Conservation (phyloP, 176 grass and related monocot genomes). For the Oryza coarctata region DNA sequence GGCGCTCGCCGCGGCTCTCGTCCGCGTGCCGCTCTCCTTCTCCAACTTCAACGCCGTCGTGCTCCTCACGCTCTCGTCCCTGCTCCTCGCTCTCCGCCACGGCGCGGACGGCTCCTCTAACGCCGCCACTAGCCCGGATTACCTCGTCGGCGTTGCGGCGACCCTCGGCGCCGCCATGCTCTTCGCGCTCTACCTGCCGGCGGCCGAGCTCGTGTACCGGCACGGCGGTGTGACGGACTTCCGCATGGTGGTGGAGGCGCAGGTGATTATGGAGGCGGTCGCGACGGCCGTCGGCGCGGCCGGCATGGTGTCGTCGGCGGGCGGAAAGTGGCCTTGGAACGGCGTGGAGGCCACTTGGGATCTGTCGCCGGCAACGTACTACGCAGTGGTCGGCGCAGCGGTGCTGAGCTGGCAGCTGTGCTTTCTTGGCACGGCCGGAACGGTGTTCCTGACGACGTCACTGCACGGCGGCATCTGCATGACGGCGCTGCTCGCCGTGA, state of each 20-base stretch:
- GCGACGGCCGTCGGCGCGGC: slow-evolving; percentile 32
- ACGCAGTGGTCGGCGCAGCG: slow-evolving; percentile 41
- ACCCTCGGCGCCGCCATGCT: slow-evolving; percentile 40
- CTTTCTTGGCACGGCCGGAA: slow-evolving; percentile 62
- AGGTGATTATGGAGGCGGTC: slow-evolving; percentile 49
- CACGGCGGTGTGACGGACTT: slow-evolving; percentile 24
- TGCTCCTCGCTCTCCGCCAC: slow-evolving; percentile 27
- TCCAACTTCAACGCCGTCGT: slow-evolving; percentile 45
- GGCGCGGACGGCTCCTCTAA: neutral
- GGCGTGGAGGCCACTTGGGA: slow-evolving; percentile 42
- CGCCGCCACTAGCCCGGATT: slow-evolving; percentile 11
- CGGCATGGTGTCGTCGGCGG: slow-evolving; percentile 14
- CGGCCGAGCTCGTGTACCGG: slow-evolving; percentile 47
- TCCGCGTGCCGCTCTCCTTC: slow-evolving; percentile 31
- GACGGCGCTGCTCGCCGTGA: slow-evolving; percentile 59
- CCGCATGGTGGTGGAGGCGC: slow-evolving; percentile 50
- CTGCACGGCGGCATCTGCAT: slow-evolving; percentile 72
- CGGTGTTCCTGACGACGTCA: slow-evolving; percentile 59
- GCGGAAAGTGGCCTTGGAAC: neutral
- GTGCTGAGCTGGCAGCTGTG: slow-evolving; percentile 60
- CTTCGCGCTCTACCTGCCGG: slow-evolving; percentile 42
- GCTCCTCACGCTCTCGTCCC: slow-evolving; percentile 34
- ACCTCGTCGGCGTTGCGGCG: slow-evolving; percentile 38
- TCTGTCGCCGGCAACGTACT: slow-evolving; percentile 39
- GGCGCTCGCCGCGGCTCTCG: slow-evolving; percentile 33